Conservation (phyloP, 2,329 filamentous ascomycete genomes). For the Onygenales sp. region DNA sequence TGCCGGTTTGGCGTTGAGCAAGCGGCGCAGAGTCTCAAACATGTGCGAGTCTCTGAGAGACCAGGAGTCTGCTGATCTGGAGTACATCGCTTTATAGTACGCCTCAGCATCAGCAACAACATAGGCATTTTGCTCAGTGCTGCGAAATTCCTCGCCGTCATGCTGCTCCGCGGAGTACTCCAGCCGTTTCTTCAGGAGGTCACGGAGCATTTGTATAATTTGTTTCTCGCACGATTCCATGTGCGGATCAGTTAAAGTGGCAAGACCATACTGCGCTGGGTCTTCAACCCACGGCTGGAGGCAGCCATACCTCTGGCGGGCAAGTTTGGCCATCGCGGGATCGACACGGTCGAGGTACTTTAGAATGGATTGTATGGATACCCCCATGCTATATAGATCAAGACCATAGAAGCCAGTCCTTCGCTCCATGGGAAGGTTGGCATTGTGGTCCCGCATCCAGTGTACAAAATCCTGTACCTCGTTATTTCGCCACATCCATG, state of each 20-base stretch:
- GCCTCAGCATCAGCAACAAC: constrained; percentile 41
- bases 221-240: constrained; percentile 38
- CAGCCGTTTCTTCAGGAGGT: constrained; percentile 35
- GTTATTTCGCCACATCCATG: constrained; percentile 48
- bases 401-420: constrained; percentile 40
- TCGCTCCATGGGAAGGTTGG: constrained; percentile 18
- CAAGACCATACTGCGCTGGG: constrained; percentile 41
- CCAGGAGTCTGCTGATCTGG: constrained; percentile 41
- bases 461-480: constrained; percentile 44
- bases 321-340: constrained; percentile 33
- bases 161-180: constrained; percentile 27
- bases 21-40: constrained; percentile 39
- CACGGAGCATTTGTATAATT: constrained; percentile 37
- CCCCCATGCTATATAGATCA: constrained; percentile 43
- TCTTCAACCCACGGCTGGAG: constrained; percentile 42
- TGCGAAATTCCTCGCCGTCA: constrained; percentile 40
- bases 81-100: constrained; percentile 46
- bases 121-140: constrained; percentile 42
- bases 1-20: constrained; percentile 32
- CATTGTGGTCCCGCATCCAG: constrained; percentile 42
- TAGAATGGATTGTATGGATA: constrained; percentile 38
- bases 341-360: constrained; percentile 41
- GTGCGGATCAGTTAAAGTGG: constrained; percentile 22
- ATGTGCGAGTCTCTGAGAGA: constrained; percentile 45
- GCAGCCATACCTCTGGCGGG: constrained; percentile 37